Base-by-base conservation (phyloP, 495 filamentous ascomycete genomes). In the Neurospora cerealis region DNA sequence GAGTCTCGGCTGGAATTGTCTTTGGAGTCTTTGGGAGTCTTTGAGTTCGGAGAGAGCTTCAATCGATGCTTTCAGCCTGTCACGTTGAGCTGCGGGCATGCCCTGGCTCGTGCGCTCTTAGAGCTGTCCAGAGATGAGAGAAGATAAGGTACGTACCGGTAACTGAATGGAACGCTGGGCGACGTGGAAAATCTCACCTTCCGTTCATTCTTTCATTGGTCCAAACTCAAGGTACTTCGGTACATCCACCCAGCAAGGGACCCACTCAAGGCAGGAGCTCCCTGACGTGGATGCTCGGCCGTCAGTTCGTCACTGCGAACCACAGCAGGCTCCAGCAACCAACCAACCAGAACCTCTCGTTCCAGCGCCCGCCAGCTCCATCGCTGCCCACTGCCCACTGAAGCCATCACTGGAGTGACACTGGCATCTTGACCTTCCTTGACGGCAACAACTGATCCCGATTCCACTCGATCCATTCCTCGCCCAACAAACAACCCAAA, bases 221-320 rank as follows among this genome's bases (percentile, higher is more conserved):
- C 1, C 0, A 8, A 2, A 9, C 3, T 19, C 28, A 7, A 32
- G 13, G 54, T 34, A 34, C 24, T 28, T 28, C 1, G 28, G 28
- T 62, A 62, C 28, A 15, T 34, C 13, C 3, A 19, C 13, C 21
- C 24, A 62, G 54, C 54, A 62, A 34, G 28, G 28, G 28, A 62
- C 54, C 54, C 54, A 42, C 34, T 76, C 79, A 79, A 80, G 79
- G 79, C 79, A 81, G 79, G 79, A 81, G 78, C 78, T 80, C 74
- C 78, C 79, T 81, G 77, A 81, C 79, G 78, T 81, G 79, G 78
- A 81, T 71, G 41, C 60, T 71, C 21, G 40, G 42, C 62, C 42
- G 28, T 62, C 28, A 34, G 54, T 62, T 62, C 54, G 54, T 62
- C 54, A 62, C 54, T 62, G 28, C 54, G 4, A 62, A 17, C 54